Conservation (phyloP, 2,329 filamentous ascomycete genomes). For the Coleophoma cylindrospora region DNA sequence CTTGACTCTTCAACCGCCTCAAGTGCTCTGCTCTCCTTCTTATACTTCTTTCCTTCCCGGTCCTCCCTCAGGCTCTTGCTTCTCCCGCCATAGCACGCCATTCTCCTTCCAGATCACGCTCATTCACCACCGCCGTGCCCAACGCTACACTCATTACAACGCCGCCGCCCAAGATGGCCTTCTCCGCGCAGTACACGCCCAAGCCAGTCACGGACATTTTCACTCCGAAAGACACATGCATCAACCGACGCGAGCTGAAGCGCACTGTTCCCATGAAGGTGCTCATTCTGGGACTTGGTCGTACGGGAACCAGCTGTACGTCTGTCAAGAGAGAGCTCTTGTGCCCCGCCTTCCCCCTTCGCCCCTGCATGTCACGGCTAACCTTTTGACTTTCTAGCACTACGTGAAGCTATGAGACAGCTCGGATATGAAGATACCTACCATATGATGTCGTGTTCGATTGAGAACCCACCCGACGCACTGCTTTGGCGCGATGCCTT, state of each 20-base stretch:
- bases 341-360: not conserved
- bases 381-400: constrained; percentile 34
- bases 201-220: constrained; percentile 53
- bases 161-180: not conserved
- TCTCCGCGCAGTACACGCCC: constrained; percentile 13
- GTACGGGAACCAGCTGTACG: constrained; percentile 65
- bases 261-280: constrained; percentile 68
- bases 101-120: not conserved
- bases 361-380: not conserved
- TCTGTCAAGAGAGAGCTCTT: not conserved
- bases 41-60: not conserved
- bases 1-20: not conserved
- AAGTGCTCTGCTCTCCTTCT: not conserved
- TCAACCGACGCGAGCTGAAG: constrained; percentile 59
- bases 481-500: constrained; percentile 69
- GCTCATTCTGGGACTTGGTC: constrained; percentile 61
- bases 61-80: not conserved
- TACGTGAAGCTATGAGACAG: constrained; percentile 59
- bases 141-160: not conserved
- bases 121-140: not conserved
- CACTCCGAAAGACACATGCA: constrained; percentile 56
- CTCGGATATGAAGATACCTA: constrained; percentile 66
- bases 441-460: constrained; percentile 68
- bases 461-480: constrained; percentile 63
- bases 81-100: not conserved